These are phyloP conservation scores for Daldinia caldariorum DNA, from an alignment of 495 filamentous ascomycete genomes.

Conservation along the genomic window DNA sequence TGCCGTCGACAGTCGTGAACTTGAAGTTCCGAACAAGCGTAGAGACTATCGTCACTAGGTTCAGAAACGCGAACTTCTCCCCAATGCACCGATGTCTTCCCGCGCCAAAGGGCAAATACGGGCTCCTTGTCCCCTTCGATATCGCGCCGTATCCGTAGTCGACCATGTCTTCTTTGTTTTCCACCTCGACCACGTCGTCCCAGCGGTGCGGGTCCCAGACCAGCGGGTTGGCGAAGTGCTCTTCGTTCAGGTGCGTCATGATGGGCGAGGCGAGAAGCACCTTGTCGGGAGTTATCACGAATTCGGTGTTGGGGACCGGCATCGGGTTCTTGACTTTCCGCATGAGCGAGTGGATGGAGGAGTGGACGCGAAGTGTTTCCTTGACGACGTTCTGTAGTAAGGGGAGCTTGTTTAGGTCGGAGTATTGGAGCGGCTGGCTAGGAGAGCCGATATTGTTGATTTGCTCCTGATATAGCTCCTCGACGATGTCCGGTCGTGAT, in stretches of 20 bases:
- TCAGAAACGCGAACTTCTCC: slow-evolving; percentile 6
- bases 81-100: background rate
- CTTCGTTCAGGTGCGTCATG: background rate
- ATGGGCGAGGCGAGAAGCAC: slow-evolving; percentile 1
- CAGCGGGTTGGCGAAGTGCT: background rate
- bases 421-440: background rate
- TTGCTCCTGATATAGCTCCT: background rate
- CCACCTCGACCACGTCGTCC: background rate
- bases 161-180: background rate
- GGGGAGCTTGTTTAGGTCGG: background rate
- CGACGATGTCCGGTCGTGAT: background rate
- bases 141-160: background rate
- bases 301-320: background rate
- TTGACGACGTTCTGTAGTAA: background rate
- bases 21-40: background rate
- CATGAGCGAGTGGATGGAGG: background rate
- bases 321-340: background rate
- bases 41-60: background rate
- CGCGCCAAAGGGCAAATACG: background rate
- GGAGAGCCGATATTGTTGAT: background rate
- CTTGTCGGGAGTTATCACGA: background rate
- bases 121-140: background rate
- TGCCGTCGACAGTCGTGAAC: background rate
- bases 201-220: background rate
- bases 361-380: background rate